Evolutionary conservation across 371 early-diverging fungal species (phyloP).

Genomic region (Basidiobolus meristosporus): DNA sequence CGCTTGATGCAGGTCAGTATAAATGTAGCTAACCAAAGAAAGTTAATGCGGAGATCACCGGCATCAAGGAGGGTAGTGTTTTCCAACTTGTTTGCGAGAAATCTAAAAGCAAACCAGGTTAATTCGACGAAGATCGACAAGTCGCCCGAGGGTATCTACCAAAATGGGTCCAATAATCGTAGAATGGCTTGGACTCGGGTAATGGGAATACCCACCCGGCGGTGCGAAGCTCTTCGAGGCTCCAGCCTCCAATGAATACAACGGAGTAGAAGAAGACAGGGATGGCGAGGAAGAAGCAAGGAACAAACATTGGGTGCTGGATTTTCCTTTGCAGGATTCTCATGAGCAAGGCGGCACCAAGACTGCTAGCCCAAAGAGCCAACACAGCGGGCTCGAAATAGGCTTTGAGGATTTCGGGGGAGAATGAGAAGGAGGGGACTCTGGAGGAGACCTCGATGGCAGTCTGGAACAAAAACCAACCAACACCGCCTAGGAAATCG

Average conservation of each 20-base stretch:
- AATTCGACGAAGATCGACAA: background rate
- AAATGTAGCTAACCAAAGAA: slow-evolving; percentile 67
- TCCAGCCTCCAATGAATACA: slow-evolving; percentile 29
- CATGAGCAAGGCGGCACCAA: slow-evolving; percentile 41
- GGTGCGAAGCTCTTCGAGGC: slow-evolving; percentile 41
- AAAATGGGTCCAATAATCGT: slow-evolving; percentile 70
- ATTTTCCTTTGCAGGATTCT: slow-evolving; percentile 10
- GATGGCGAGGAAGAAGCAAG: slow-evolving; percentile 60
- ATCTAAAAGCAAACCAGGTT: slow-evolving; percentile 10
- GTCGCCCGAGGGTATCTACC: slow-evolving; percentile 8
- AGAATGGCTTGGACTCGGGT: slow-evolving; percentile 59
- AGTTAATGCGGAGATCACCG: slow-evolving; percentile 80
- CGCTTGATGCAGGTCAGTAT: background rate
- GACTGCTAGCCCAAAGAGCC: slow-evolving; percentile 55
- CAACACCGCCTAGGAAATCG: slow-evolving; percentile 46
- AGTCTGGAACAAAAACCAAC: slow-evolving; percentile 82
- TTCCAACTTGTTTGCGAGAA: slow-evolving; percentile 52
- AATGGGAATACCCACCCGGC: slow-evolving; percentile 75
- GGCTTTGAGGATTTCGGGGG: slow-evolving; percentile 25
- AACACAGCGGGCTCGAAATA: slow-evolving; percentile 32
- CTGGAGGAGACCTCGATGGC: slow-evolving; percentile 77
- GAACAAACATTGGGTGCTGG: slow-evolving; percentile 60
- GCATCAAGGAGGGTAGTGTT: slow-evolving; percentile 50
- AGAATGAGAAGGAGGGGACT: slow-evolving; percentile 23
- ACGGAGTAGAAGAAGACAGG: slow-evolving; percentile 60